phyloP scores from a whole-genome alignment of 805 yeast genomes.

The Starmerella asiatica region DNA sequence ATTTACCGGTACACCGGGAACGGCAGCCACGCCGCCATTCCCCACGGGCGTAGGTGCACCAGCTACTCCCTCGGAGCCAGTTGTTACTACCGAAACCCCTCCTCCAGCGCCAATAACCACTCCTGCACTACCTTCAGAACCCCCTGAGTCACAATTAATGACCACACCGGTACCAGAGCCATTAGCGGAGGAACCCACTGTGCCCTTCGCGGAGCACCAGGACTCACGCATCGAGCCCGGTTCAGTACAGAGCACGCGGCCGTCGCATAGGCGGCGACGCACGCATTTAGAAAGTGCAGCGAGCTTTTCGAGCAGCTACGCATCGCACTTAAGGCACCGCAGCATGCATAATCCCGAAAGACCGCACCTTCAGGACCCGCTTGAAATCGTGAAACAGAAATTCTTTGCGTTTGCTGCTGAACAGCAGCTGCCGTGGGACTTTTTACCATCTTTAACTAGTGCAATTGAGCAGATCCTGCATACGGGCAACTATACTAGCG shows the following conservation, averaged over 20 bases:
- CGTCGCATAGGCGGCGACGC: neutral
- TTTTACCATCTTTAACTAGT: slow-evolving; percentile 14
- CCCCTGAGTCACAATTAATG: no score
- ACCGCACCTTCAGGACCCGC: slow-evolving; percentile 1
- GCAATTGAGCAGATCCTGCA: slow-evolving; percentile 6
- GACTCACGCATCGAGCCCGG: neutral
- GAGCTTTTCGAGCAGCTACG: neutral
- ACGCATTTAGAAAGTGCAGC: no score
- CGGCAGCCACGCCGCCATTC: neutral
- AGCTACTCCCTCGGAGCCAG: neutral
- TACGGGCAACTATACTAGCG: slow-evolving; percentile 12
- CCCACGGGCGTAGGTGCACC: neutral
- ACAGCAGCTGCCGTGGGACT: slow-evolving; percentile 16
- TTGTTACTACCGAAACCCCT: no score
- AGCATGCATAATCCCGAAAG: neutral
- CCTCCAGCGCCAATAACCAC: no score
- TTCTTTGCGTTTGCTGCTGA: slow-evolving; percentile 5
- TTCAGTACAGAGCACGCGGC: neutral
- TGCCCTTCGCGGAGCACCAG: no score
- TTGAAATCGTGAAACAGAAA: slow-evolving; percentile 6
- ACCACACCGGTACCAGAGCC: no score
- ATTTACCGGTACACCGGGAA: neutral
- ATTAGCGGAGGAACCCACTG: no score
- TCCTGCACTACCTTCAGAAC: no score
- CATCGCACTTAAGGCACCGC: neutral